A percentile compares a stretch with the other conserved stretches of the same genome.
Conservation (phyloP, 805 yeast genomes). For the Kazachstania psychrophila region DNA sequence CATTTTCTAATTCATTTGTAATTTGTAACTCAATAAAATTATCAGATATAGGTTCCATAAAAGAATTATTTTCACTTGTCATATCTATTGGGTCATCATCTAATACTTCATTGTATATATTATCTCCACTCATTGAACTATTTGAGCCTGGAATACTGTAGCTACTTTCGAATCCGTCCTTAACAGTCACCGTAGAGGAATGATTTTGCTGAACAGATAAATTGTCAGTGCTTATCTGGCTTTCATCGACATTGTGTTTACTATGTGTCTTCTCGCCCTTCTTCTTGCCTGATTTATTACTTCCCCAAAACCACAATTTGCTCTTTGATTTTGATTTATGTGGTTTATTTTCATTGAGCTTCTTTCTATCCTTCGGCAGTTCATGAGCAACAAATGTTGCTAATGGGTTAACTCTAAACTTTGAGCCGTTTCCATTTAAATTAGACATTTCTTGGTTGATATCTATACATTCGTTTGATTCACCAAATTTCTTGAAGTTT, state of each 20-base stretch:
- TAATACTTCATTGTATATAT: not conserved
- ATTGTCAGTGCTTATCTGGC: too few relatives aligned
- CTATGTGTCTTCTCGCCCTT: not conserved
- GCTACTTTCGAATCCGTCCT: too few relatives aligned
- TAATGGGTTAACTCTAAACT: slow-evolving; percentile 26
- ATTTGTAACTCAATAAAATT: not conserved
- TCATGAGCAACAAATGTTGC: slow-evolving; percentile 22
- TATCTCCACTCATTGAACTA: not conserved
- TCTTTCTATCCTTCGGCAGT: slow-evolving; percentile 20
- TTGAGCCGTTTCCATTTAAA: too few relatives aligned
- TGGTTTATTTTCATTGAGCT: slow-evolving; percentile 7
- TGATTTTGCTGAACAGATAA: too few relatives aligned
- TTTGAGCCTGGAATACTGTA: too few relatives aligned
- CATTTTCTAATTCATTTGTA: not conserved
- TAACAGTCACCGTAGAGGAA: too few relatives aligned
- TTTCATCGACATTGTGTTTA: not conserved
- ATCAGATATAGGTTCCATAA: not conserved
- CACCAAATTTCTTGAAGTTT: not conserved
- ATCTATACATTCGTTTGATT: too few relatives aligned
- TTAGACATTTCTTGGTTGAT: not conserved
- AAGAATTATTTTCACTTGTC: not conserved
- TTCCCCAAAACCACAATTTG: slow-evolving; percentile 22
- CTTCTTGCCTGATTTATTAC: slow-evolving; percentile 7
- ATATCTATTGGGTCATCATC: not conserved
- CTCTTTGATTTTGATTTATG: slow-evolving; percentile 16